phyloP scores from a whole-genome alignment of 2,329 filamentous ascomycete species.

The Sclerotinia borealis region DNA sequence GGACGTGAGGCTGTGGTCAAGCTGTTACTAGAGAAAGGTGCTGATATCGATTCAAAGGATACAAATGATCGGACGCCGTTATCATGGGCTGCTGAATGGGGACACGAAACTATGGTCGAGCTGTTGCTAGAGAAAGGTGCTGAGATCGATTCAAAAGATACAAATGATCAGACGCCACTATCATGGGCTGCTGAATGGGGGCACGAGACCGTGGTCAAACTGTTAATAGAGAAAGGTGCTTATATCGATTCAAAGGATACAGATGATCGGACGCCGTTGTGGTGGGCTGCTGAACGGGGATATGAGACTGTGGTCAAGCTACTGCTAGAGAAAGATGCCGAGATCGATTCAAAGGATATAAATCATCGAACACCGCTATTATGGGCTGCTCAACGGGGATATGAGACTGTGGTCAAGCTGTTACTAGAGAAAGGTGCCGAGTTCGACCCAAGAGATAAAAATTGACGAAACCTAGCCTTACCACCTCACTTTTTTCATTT shows the following conservation, averaged over 20 bases:
- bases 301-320: constrained; percentile 14
- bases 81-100: constrained; percentile 9
- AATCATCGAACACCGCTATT: background rate
- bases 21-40: background rate
- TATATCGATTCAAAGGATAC: constrained; percentile 17
- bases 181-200: background rate
- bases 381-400: background rate
- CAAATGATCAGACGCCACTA: constrained; percentile 23
- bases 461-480: no score
- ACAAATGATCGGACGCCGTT: background rate
- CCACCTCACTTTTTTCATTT: no score
- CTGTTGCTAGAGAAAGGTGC: background rate
- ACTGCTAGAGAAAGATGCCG: constrained; percentile 9
- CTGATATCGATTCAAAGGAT: background rate
- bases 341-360: background rate
- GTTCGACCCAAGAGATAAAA: constrained; percentile 23
- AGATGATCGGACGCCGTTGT: background rate
- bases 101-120: constrained; percentile 9
- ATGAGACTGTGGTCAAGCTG: background rate
- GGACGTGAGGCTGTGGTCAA: background rate
- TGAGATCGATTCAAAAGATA: constrained; percentile 11
- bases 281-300: constrained; percentile 3
- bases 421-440: constrained; percentile 3
- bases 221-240: background rate
- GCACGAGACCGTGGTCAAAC: background rate